Base-by-base conservation (phyloP, 768 basidiomycete genomes). In the Omphalotus guepiniiformis region DNA sequence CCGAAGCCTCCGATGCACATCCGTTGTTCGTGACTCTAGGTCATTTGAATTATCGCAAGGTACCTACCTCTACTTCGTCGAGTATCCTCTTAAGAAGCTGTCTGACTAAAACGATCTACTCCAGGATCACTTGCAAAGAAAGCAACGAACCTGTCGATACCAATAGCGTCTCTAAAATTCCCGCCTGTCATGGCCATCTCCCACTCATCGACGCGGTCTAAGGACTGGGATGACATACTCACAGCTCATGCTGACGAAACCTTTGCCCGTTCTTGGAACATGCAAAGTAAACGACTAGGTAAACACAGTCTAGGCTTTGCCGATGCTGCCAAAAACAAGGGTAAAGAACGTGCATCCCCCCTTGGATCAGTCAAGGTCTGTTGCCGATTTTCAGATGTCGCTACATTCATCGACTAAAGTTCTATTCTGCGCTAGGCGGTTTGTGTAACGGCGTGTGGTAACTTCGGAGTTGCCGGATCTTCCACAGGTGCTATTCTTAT, bases 151-250 rank as follows among this genome's bases (percentile, higher is more conserved):
- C 71, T 93, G 6, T 87, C 87, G 13, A 84, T 93, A 26, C 84
- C 91, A 2, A 66, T 93, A 6, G 75, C 84, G 2, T 84, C 83
- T 0, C 76, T 97, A 43, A 96, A 97, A 65, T 85, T 92, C 40
- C 83, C 92, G 12, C 75, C 90, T 0, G 75, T 96, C 26, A 83
- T 80, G 1, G 73, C 86, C 6, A 70, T 98, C 6, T 80, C 92
- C 0, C 86, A 82, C 63, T 93, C 92, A 1, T 75, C 82, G 1
- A 73, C 85, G 1, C 79, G 93, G 22, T 76, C 88, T 7, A 95
- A 93, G 63, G 94, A 99, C 53, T 99, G 96, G 96, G 95, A 98
- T 59, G 93, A 98, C 58, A 85, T 98, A 36, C 63, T 99, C 4
- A 93, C 94, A n/a, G 81, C 82, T 0, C 94, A 97, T 62, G 70